phyloP scores from a whole-genome alignment of 2,329 filamentous ascomycete genomes.

The Boeremia exigua region DNA sequence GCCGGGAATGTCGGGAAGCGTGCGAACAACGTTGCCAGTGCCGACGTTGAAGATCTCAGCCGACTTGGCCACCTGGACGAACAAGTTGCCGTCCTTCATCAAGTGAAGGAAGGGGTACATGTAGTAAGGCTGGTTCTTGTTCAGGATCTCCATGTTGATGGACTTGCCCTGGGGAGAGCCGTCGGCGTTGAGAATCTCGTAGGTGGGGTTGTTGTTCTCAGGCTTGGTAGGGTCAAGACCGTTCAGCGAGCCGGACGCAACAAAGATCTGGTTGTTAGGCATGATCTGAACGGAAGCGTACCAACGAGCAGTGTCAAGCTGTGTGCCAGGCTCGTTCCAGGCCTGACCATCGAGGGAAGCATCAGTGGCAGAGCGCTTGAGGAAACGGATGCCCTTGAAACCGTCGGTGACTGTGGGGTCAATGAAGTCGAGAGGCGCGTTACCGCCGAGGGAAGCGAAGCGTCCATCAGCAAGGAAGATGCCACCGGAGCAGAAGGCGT shows the following conservation, averaged over 20 bases:
- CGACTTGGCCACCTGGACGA: constrained; percentile 63
- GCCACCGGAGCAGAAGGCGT: constrained; percentile 67
- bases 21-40: constrained; percentile 53
- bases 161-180: constrained; percentile 57
- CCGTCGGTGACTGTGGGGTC: constrained; percentile 66
- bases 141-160: constrained; percentile 60
- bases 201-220: constrained; percentile 69
- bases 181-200: constrained; percentile 61
- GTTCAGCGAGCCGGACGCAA: constrained; percentile 66
- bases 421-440: constrained; percentile 61
- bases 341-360: constrained; percentile 54
- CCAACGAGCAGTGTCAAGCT: constrained; percentile 63
- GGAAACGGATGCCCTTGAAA: constrained; percentile 63
- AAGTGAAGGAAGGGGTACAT: constrained; percentile 70
- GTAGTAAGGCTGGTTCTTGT: constrained; percentile 66
- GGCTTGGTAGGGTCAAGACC: constrained; percentile 61
- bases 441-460: constrained; percentile 63
- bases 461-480: constrained; percentile 64
- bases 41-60: constrained; percentile 62
- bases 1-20: constrained; percentile 60
- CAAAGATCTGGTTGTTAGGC: constrained; percentile 63
- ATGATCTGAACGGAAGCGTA: constrained; percentile 67
- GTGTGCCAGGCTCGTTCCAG: constrained; percentile 64
- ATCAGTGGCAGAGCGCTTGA: constrained; percentile 56
- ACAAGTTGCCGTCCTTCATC: constrained; percentile 62